phyloP scores from a whole-genome alignment of 164 flowering plant species.

The Chimonanthus praecox region DNA sequence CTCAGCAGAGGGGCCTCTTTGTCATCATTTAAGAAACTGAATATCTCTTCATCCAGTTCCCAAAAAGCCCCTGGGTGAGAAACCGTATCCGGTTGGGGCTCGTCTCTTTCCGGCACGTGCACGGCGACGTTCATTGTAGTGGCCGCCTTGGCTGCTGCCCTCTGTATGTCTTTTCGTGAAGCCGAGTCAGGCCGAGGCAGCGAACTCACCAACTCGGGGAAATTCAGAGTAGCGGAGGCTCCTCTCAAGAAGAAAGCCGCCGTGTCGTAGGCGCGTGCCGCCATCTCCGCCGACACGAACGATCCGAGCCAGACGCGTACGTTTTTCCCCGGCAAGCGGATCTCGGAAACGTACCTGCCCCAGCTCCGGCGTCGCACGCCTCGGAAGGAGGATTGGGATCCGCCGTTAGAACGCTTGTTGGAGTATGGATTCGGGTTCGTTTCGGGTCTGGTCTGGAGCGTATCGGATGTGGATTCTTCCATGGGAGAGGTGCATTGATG shows the following conservation, averaged over 20 bases:
- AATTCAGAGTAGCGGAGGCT: constrained; percentile 25
- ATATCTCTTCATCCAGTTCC: constrained; percentile 6
- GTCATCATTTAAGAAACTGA: constrained; percentile 8
- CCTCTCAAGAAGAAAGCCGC: constrained; percentile 33
- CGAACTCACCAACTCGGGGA: constrained; percentile 21
- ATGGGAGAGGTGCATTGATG: not conserved
- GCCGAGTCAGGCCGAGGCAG: constrained; percentile 27
- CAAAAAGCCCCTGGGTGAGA: not conserved
- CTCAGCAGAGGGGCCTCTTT: constrained; percentile 10
- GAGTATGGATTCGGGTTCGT: not conserved
- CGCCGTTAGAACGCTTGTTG: constrained; percentile 2
- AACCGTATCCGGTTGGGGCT: not conserved
- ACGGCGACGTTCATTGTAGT: not conserved
- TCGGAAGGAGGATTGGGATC: constrained; percentile 9
- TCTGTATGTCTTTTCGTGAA: constrained; percentile 27
- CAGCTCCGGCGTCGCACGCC: constrained; percentile 34
- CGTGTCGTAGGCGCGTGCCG: constrained; percentile 35
- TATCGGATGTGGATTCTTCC: not conserved
- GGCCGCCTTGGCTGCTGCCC: constrained; percentile 34
- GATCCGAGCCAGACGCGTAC: constrained; percentile 37
- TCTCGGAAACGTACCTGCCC: constrained; percentile 39
- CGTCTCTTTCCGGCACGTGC: not conserved
- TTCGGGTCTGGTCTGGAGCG: not conserved
- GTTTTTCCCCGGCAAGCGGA: constrained; percentile 27
- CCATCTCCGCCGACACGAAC: constrained; percentile 26